Evolutionary conservation across 2,329 filamentous ascomycete genomes (phyloP).

Genomic region (Lachnellula arida): DNA sequence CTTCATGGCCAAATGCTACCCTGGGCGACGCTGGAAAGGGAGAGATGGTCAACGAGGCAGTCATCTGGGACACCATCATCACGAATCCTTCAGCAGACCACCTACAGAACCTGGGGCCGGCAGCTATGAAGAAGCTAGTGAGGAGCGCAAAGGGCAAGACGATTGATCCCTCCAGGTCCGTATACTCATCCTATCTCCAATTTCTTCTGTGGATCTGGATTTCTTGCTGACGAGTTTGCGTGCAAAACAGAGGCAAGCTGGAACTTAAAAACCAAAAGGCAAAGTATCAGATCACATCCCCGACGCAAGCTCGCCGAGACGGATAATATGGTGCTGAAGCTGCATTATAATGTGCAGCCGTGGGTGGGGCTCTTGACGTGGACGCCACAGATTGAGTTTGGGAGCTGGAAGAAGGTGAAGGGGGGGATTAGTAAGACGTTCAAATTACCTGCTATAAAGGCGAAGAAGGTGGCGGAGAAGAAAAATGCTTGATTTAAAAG

Average conservation of each 20-base stretch:
- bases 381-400: conserved; percentile 54
- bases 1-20: conserved; percentile 54
- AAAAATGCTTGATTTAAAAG: conserved; percentile 3
- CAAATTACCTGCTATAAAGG: conserved; percentile 60
- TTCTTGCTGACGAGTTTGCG: conserved; percentile 11
- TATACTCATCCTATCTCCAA: conserved; percentile 10
- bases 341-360: conserved; percentile 96
- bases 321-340: conserved; percentile 68
- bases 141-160: conserved; percentile 55
- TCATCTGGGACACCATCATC: conserved; percentile 97
- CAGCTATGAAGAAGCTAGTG: conserved; percentile 57
- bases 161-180: conserved; percentile 41
- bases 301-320: conserved; percentile 74
- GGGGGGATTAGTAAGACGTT: conserved; percentile 63
- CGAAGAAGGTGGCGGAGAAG: conserved; percentile 38
- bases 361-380: conserved; percentile 90
- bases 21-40: conserved; percentile 5
- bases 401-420: conserved; percentile 60
- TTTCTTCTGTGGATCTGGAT: neutral
- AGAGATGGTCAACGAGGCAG: conserved; percentile 57
- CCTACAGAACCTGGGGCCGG: conserved; percentile 55
- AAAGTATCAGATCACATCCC: conserved; percentile 97
- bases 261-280: conserved; percentile 79
- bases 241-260: conserved; percentile 57
- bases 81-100: conserved; percentile 63